Evolutionary conservation across 164 flowering plant species (phyloP).

Genomic region (Chloranthus sessilifolius): DNA sequence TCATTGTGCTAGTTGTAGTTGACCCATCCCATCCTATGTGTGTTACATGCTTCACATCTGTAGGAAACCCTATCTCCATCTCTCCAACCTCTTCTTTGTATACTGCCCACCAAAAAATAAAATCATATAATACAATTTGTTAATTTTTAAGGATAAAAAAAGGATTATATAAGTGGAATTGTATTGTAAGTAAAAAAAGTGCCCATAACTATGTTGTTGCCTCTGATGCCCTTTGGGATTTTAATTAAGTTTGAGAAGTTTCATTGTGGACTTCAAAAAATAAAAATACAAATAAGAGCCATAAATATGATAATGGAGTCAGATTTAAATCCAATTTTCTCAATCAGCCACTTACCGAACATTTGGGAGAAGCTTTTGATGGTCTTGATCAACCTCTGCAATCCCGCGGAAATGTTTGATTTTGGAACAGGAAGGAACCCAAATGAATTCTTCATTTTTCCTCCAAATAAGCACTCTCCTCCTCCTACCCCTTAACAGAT

Average conservation of each 20-base stretch:
- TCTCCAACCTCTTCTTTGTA: constrained; percentile 47
- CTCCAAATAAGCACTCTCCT: constrained; percentile 33
- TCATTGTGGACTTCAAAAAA: too few relatives aligned
- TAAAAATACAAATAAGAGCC: too few relatives aligned
- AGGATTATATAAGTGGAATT: too few relatives aligned
- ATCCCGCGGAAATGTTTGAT: constrained; percentile 41
- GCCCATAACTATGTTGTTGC: too few relatives aligned
- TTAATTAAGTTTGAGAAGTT: too few relatives aligned
- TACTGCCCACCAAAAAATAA: constrained; percentile 35
- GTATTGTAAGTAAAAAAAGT: too few relatives aligned
- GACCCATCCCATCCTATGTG: constrained; percentile 84
- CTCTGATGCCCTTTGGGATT: too few relatives aligned
- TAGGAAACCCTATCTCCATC: constrained; percentile 81
- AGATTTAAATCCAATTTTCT: too few relatives aligned
- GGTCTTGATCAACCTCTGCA: constrained; percentile 62
- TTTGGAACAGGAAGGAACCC: constrained; percentile 41
- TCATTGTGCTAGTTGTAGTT: constrained; percentile 25
- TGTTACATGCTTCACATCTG: constrained; percentile 82
- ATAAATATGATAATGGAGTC: too few relatives aligned
- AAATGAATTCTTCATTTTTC: constrained; percentile 40
- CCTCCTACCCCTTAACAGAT: constrained; percentile 39
- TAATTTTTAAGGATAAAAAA: too few relatives aligned
- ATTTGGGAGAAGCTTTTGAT: constrained; percentile 66
- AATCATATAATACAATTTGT: constrained; percentile 2
- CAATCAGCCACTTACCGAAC: constrained; percentile 46